Evolutionary conservation across 1,284 basidiomycete genomes (phyloP).

Genomic region (Papiliotrema fonsecae): DNA sequence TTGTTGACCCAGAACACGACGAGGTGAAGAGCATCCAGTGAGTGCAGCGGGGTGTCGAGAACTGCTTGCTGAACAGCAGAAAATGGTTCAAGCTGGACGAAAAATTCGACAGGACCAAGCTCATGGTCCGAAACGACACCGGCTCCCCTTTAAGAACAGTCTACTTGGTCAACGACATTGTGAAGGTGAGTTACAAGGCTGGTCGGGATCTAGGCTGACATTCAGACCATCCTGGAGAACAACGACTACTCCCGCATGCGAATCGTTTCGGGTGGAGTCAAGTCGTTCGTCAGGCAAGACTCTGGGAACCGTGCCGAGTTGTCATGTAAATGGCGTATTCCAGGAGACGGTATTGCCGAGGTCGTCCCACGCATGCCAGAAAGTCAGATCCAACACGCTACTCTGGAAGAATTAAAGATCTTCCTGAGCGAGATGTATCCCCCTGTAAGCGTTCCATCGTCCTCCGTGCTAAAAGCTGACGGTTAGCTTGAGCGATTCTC

Average conservation of each 20-base stretch:
- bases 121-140: conserved; percentile 82
- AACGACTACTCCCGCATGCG: conserved; percentile 84
- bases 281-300: conserved; percentile 60
- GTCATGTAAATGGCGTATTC: conserved; percentile 59
- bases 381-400: conserved; percentile 59
- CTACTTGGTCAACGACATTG: conserved; percentile 82
- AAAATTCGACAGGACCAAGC: conserved; percentile 58
- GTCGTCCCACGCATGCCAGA: conserved; percentile 73
- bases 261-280: conserved; percentile 86
- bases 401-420: conserved; percentile 59
- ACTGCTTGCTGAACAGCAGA: conserved; percentile 45
- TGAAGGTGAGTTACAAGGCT: conserved; percentile 52
- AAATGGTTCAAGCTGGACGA: conserved; percentile 67
- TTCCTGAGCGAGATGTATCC: conserved; percentile 76
- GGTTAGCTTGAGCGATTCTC: conserved; percentile 55
- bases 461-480: background rate
- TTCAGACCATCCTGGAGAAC: conserved; percentile 62
- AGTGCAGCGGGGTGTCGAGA: conserved; percentile 14
- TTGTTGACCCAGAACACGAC: conserved; percentile 65
- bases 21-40: conserved; percentile 55
- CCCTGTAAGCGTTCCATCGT: conserved; percentile 40
- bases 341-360: conserved; percentile 78
- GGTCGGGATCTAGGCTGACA: background rate
- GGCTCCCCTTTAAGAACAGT: conserved; percentile 74
- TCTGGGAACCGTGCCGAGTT: conserved; percentile 47